Conservation (phyloP, 768 basidiomycete species). For the Crepidotus variabilis region DNA sequence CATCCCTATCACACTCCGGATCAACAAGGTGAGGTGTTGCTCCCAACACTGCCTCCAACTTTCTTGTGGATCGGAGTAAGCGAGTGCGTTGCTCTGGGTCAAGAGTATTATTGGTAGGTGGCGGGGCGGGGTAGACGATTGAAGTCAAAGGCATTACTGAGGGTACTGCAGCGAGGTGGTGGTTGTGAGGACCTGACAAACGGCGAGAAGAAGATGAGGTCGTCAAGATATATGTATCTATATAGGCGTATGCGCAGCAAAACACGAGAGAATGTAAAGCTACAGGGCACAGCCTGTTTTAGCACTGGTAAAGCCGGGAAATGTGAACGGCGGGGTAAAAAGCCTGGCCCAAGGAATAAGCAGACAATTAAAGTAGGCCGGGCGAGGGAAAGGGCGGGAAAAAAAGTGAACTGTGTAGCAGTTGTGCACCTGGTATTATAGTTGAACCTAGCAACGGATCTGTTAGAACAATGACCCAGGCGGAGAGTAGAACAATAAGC, state of each 20-base stretch:
- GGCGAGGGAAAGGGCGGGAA: not conserved
- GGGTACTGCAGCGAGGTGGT: not conserved
- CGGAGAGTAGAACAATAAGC: not conserved
- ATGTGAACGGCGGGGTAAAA: not conserved
- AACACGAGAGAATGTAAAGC: too few relatives aligned
- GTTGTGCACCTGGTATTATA: not conserved
- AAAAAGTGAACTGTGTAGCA: not conserved
- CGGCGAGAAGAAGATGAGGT: not conserved
- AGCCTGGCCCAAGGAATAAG: too few relatives aligned
- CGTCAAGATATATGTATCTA: not conserved
- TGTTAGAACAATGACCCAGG: not conserved
- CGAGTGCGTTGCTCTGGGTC: conserved; percentile 42
- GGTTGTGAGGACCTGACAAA: not conserved
- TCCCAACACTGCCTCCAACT: conserved; percentile 53
- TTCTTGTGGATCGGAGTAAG: conserved; percentile 55
- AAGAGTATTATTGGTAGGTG: conserved; percentile 49
- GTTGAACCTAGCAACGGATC: not conserved
- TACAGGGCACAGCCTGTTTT: not conserved
- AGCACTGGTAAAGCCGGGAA: not conserved
- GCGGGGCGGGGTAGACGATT: conserved; percentile 21
- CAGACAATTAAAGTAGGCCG: not conserved
- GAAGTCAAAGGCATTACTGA: not conserved
- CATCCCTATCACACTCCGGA: not conserved
- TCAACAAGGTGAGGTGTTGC: conserved; percentile 35
- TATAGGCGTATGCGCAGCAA: too few relatives aligned